Evolutionary conservation across 108 stramenopile genomes (phyloP), one percentile per base, ranked within the genome.

Genomic region (Cyclotella sp.): DNA sequence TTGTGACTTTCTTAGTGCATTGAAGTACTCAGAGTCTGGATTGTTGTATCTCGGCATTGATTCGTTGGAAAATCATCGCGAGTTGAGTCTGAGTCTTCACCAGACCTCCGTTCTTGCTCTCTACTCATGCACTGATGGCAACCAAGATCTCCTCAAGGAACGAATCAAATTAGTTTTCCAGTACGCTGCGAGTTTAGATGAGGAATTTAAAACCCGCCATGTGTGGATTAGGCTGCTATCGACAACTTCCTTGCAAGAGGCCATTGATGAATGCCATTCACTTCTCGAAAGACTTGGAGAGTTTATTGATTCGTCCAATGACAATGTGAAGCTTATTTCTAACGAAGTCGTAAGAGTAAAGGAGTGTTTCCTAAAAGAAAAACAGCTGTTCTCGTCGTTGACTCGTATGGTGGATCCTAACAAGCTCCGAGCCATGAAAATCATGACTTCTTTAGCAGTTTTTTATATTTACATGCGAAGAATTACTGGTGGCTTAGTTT

Each of bases 1-100:
- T 24, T 47, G 49, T 14, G 71, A 72, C 40, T 79, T 66, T 21
- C 3, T 0, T 14, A 19, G 26, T 30, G 72, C 72, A 47, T 52
- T 60, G 34, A 61, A 70, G 42, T 79, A 79, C 73, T 51, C 68
- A n/a, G 61, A 70, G 49, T 24, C 45, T 29, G 78, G 78, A 12
- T 73, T 70, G 51, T 40, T 41, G 3, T 68, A 73, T 29, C 47
- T 79, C 0, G 44, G 19, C 16, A 54, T 59, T 22, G 30, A 21
- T 29, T 30, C 66, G 22, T 79, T 72, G 78, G 16, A 40, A 51
- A 28, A 12, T 0, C 64, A 79, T 44, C 72, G 73, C 58, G 47
- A 68, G 45, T 28, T 79, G 30, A 53, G 64, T 39, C 16, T 79
- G 3, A 24, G 57, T 26, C 72, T 79, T 18, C 59, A 63, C 66